Evolutionary conservation across 225 moss, liverwort and hornwort species (phyloP), one percentile per base, ranked within the genome.

Genomic region (Anthoceros angustus): DNA sequence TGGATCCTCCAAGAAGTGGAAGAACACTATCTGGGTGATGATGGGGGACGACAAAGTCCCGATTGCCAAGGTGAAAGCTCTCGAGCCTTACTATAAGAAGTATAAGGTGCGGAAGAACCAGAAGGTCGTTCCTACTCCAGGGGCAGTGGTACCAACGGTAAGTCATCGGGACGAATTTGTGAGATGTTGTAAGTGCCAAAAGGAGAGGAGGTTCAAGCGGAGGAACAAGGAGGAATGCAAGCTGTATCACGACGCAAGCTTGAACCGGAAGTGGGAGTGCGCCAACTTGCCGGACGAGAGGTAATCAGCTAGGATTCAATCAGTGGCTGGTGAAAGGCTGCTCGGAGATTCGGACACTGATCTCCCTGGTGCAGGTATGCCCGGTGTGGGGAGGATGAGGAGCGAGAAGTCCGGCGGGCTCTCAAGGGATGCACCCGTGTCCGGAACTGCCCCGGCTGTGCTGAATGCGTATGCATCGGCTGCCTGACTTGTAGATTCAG

Each of bases 1-100:
- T 1, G 71, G 65, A 41, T 64, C 71, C 26, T 71, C 71, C 39
- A 71, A 66, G 40, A 71, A 71, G 60, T 71, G 71, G 71, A 50
- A 63, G 43, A 65, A 71, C 41, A 49, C 71, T 5, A 71, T 71
- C 49, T 71, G 71, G 71, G 48, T 71, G 25, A 20, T 48, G 42
- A 42, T 15, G 0, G 50, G 66, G 12, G 40, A 61, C 39, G 49
- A 66, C 9, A 45, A 63, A 55, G 24, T 66, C n/a, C 71, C 71
- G 39, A 66, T 71, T 16, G 63, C 71, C 38, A 64, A 61, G 5
- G 64, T 66, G 18, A 65, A 71, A 24, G 66, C 64, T 41, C 48
- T 71, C 7, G 65, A 66, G 41, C 25, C 26, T 41, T 71, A 71
- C 40, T 24, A 70, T 24, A 38, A 65, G 24, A 60, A 70, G 23